Evolutionary conservation across 164 flowering plant genomes (phyloP), one percentile per base, ranked within the genome.

Genomic region (Saururus chinensis): DNA sequence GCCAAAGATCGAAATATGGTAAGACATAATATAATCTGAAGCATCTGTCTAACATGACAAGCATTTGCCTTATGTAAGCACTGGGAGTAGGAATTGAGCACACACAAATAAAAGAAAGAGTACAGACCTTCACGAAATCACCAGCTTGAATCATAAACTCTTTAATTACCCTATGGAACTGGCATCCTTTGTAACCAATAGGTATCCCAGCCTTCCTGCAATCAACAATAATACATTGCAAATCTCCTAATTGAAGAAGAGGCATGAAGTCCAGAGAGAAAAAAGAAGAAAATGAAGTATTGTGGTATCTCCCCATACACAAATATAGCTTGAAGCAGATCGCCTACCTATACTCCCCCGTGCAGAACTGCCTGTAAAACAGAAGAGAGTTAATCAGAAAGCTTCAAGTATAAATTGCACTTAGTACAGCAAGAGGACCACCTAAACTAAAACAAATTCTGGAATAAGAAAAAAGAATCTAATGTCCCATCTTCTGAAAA

Each of bases 121-220:
- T 53, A 74, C 74, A 16, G 59, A 91, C 98, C 96, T 93, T 93
- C 10, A 87, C 21, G 75, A 93, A 89, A 63, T 93, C 98, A 67
- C 97, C 98, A 71, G 88, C 87, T 76, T 93, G 99, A 70, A 93
- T 81, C 99, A 93, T 87, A 59, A 93, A 93, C 71, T 90, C 99
- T 77, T 90, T 93, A 55, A 90, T 93, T 66, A 93, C 97, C 69
- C 99, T 80, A 48, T 90, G 99, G 68, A 93, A 93, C 65, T 88
- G 95, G 77, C 95, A 93, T 20, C 85, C 85, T 75, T 93, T 93
- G 80, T 83, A 93, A 23, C 99, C 99, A 75, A 86, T 78, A 53
- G 99, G 99, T 65, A 85, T 62, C 57, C 92, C 97, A 30, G 86
- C 88, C 75, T 87, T 88, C 73, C 99, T 92, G 89, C 64, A 57